phyloP scores from a whole-genome alignment of 352 stramenopile species.

The Phytophthora pseudosyringae region DNA sequence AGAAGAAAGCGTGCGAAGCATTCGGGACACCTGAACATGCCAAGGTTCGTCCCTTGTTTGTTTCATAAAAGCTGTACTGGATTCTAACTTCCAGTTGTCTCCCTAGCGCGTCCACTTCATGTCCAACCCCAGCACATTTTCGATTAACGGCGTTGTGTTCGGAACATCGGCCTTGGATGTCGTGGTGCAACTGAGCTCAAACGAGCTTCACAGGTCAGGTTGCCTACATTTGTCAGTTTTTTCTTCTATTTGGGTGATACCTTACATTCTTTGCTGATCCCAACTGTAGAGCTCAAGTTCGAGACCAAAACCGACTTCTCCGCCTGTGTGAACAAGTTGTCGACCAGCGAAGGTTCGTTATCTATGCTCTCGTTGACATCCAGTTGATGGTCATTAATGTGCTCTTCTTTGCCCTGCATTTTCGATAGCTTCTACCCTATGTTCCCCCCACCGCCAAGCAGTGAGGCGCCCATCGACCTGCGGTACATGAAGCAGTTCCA shows the following conservation, averaged over 20 bases:
- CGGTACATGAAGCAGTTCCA: slow-evolving; percentile 91
- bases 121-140: slow-evolving; percentile 96
- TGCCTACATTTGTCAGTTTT: not conserved
- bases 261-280: not conserved
- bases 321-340: slow-evolving; percentile 82
- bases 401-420: not conserved
- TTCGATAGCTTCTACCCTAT: slow-evolving; percentile 73
- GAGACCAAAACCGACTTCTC: slow-evolving; percentile 76
- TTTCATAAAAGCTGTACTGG: not conserved
- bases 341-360: slow-evolving; percentile 72
- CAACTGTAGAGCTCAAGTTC: slow-evolving; percentile 46
- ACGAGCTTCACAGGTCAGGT: slow-evolving; percentile 69
- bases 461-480: slow-evolving; percentile 91
- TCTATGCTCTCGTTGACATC: not conserved
- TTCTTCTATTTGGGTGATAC: not conserved
- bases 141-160: slow-evolving; percentile 95
- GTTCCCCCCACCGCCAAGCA: slow-evolving; percentile 70
- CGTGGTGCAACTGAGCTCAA: slow-evolving; percentile 86
- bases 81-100: slow-evolving; percentile 7
- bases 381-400: slow-evolving; percentile 3
- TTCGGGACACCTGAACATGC: slow-evolving; percentile 63
- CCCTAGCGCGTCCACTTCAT: slow-evolving; percentile 93
- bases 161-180: slow-evolving; percentile 94
- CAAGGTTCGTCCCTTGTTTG: slow-evolving; percentile 45
- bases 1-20: slow-evolving; percentile 80